Evolutionary conservation across 2,329 filamentous ascomycete genomes (phyloP).

Genomic region (Thelonectria olida): DNA sequence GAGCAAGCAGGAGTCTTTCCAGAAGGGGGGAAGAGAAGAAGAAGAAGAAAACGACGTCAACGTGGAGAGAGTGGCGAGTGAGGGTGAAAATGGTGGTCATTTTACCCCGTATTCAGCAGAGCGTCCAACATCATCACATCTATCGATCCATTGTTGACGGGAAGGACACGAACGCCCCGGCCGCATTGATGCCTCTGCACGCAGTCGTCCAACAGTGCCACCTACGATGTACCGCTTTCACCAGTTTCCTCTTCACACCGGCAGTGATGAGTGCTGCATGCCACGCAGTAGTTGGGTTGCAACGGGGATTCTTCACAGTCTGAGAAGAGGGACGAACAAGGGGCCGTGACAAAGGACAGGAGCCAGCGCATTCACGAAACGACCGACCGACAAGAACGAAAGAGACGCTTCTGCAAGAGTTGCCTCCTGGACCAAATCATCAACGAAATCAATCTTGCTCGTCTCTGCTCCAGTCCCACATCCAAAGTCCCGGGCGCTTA

Average conservation of each 20-base stretch:
- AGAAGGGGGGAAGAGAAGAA: neutral
- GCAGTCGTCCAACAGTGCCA: neutral
- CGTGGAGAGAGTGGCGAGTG: neutral
- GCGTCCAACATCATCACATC: neutral
- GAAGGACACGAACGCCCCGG: neutral
- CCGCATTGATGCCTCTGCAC: constrained; percentile 4
- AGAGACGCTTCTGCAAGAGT: constrained; percentile 39
- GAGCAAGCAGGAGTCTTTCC: neutral
- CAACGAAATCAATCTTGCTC: constrained; percentile 24
- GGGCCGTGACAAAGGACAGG: constrained; percentile 21
- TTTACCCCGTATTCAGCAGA: neutral
- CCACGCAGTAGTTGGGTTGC: constrained; percentile 39
- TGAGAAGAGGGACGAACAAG: constrained; percentile 1
- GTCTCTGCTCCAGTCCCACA: no score
- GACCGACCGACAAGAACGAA: neutral
- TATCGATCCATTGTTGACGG: neutral
- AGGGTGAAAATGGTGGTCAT: neutral
- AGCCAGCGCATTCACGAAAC: constrained; percentile 14
- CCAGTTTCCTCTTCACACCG: neutral
- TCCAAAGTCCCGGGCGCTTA: constrained; percentile 46
- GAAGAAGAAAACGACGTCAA: neutral
- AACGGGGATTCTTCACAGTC: constrained; percentile 29
- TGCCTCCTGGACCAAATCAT: no score
- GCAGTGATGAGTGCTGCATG: constrained; percentile 35
- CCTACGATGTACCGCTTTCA: no score